phyloP scores from a whole-genome alignment of 2,329 filamentous ascomycete genomes.

The Colletotrichum lentis region DNA sequence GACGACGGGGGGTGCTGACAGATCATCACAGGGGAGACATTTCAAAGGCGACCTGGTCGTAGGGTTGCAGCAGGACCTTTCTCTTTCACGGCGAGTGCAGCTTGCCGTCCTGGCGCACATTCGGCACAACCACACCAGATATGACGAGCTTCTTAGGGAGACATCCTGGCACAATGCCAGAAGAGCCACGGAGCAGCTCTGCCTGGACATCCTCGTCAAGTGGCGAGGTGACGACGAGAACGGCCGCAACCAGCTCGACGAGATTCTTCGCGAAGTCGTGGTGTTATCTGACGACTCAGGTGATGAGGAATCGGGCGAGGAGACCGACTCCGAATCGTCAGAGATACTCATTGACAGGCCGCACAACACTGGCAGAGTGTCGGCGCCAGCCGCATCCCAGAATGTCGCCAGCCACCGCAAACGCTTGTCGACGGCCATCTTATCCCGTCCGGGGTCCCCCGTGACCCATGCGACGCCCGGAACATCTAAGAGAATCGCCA shows the following conservation, averaged over 20 bases:
- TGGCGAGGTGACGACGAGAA: constrained; percentile 77
- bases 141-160: constrained; percentile 68
- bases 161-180: constrained; percentile 67
- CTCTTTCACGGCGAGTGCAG: constrained; percentile 69
- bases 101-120: constrained; percentile 73
- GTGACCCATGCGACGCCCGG: constrained; percentile 15
- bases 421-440: constrained; percentile 24
- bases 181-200: constrained; percentile 67
- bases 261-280: constrained; percentile 72
- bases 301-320: constrained; percentile 49
- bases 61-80: constrained; percentile 63
- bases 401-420: constrained; percentile 9
- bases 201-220: constrained; percentile 72
- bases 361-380: constrained; percentile 7
- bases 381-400: constrained; percentile 13
- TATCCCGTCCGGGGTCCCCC: constrained; percentile 30
- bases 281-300: constrained; percentile 68
- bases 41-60: constrained; percentile 65
- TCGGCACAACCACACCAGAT: constrained; percentile 71
- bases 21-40: constrained; percentile 54
- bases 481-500: constrained; percentile 17
- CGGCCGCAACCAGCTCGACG: constrained; percentile 71
- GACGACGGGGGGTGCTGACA: constrained; percentile 3
- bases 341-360: constrained; percentile 39
- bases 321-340: constrained; percentile 46